These are phyloP conservation scores for Beverwykella pulmonaria DNA, from an alignment of 495 filamentous ascomycete genomes.

Conservation along the genomic window DNA sequence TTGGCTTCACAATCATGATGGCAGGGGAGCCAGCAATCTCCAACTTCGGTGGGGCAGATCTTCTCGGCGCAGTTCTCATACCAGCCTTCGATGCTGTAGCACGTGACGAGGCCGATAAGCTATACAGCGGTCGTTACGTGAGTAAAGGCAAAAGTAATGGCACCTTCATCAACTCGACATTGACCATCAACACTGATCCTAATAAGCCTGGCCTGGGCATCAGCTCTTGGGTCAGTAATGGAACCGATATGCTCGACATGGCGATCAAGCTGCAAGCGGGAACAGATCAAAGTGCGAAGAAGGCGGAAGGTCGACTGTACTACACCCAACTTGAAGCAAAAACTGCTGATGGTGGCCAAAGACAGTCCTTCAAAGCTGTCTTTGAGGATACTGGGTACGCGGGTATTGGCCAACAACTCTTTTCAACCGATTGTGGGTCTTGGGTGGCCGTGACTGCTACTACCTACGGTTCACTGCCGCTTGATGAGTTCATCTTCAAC, in stretches of 20 bases:
- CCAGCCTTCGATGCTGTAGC: conserved; percentile 12
- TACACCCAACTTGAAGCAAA: conserved; percentile 48
- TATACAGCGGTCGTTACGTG: conserved; percentile 12
- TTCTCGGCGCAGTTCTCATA: conserved; percentile 7
- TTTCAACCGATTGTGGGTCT: conserved; percentile 46
- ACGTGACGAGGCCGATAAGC: conserved; percentile 15
- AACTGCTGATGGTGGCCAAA: conserved; percentile 41
- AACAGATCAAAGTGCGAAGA: conserved; percentile 29
- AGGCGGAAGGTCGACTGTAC: conserved; percentile 43
- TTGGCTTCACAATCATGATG: conserved; percentile 26
- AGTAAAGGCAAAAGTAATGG: conserved; percentile 26
- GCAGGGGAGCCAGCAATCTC: conserved; percentile 5
- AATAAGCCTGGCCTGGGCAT: conserved; percentile 51
- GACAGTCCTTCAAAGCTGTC: conserved; percentile 49
- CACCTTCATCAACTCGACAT: conserved; percentile 1
- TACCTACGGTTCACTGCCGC: conserved; percentile 46
- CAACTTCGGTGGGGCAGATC: conserved; percentile 17
- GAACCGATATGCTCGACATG: conserved; percentile 48
- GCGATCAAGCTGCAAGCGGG: conserved; percentile 13
- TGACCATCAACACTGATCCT: conserved; percentile 44
- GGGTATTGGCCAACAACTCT: conserved; percentile 32
- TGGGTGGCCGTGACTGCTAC: conserved; percentile 48
- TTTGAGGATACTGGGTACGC: conserved; percentile 47
- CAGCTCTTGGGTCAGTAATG: conserved; percentile 54
- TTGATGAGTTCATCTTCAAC: conserved; percentile 52